These are phyloP conservation scores for Venturia aucupariae DNA, from an alignment of 2,329 filamentous ascomycete genomes.

Conservation along the genomic window DNA sequence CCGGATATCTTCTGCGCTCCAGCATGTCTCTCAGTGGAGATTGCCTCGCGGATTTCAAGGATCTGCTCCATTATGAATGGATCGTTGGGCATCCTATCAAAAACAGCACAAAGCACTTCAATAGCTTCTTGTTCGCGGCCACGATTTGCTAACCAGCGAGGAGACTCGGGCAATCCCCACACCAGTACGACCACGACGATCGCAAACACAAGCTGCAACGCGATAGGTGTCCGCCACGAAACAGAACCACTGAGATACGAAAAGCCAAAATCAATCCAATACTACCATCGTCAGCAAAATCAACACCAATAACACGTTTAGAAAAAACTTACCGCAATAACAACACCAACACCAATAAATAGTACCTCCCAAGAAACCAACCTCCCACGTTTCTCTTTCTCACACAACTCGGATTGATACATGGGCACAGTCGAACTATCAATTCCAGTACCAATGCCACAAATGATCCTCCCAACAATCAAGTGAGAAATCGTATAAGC, in stretches of 20 bases:
- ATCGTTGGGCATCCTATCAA: conserved; percentile 30
- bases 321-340: conserved; percentile 19
- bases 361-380: conserved; percentile 35
- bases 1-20: conserved; percentile 30
- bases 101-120: conserved; percentile 27
- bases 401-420: conserved; percentile 38
- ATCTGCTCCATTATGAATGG: conserved; percentile 19
- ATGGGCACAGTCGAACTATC: conserved; percentile 30
- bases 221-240: conserved; percentile 26
- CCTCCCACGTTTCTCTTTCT: conserved; percentile 34
- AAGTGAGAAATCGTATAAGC: conserved; percentile 33
- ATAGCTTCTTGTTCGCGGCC: conserved; percentile 24
- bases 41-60: conserved; percentile 9
- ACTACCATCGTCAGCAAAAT: background rate
- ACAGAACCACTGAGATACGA: conserved; percentile 23
- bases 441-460: conserved; percentile 33
- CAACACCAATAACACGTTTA: background rate
- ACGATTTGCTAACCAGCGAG: conserved; percentile 23
- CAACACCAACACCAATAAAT: conserved; percentile 31
- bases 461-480: conserved; percentile 38
- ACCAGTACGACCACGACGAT: conserved; percentile 22
- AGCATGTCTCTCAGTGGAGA: conserved; percentile 28
- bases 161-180: conserved; percentile 23
- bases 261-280: conserved; percentile 27
- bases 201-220: conserved; percentile 27